phyloP scores from a whole-genome alignment of 495 filamentous ascomycete genomes.

The Aspergillus campestris region DNA sequence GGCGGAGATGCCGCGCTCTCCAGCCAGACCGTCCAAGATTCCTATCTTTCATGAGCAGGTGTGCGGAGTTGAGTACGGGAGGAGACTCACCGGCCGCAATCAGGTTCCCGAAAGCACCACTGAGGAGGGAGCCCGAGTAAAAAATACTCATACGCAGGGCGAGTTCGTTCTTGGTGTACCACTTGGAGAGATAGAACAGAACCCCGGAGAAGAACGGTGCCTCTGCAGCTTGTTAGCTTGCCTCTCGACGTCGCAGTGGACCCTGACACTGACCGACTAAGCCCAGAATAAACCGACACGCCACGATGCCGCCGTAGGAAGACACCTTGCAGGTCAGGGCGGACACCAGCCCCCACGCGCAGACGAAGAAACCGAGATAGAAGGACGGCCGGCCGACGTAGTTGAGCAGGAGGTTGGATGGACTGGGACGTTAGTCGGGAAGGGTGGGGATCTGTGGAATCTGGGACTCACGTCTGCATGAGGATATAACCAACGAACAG shows the following conservation, averaged over 20 bases:
- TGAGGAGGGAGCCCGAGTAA: slow-evolving; percentile 45
- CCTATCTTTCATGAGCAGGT: slow-evolving; percentile 11
- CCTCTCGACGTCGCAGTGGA: no score
- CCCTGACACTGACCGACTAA: slow-evolving; percentile 14
- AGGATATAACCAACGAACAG: slow-evolving; percentile 37
- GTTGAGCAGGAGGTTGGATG: slow-evolving; percentile 44
- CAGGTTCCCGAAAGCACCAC: slow-evolving; percentile 47
- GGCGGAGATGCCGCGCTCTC: slow-evolving; percentile 19
- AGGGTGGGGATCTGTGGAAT: no score
- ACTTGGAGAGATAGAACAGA: slow-evolving; percentile 41
- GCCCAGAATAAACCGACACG: slow-evolving; percentile 33
- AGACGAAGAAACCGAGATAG: slow-evolving; percentile 30
- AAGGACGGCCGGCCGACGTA: slow-evolving; percentile 26
- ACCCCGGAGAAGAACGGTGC: slow-evolving; percentile 30
- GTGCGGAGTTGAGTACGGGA: no score
- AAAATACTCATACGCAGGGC: slow-evolving; percentile 41
- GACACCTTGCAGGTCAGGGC: slow-evolving; percentile 32
- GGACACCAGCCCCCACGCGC: slow-evolving; percentile 37
- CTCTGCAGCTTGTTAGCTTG: slow-evolving; percentile 13
- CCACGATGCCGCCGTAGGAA: slow-evolving; percentile 36
- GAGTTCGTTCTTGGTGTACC: slow-evolving; percentile 44
- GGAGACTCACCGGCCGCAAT: slow-evolving; percentile 28
- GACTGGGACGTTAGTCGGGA: slow-evolving; percentile 14
- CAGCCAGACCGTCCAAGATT: slow-evolving; percentile 44
- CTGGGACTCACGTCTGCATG: slow-evolving; percentile 20